Evolutionary conservation across 2,329 filamentous ascomycete species (phyloP).

Genomic region (Cladosporium colombiae): DNA sequence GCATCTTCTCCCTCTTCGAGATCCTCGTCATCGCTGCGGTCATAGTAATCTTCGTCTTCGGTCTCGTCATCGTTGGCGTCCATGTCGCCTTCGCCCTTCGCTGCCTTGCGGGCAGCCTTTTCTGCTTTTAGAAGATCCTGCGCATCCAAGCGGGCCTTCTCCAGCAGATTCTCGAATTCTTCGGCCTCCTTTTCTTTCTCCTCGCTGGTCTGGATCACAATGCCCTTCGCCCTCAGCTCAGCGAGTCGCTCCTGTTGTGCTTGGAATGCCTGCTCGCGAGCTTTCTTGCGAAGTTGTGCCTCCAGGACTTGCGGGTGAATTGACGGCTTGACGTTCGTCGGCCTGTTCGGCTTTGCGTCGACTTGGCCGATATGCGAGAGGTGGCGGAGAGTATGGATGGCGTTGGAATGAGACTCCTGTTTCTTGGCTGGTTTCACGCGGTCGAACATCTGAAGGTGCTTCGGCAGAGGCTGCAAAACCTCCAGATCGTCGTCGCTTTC

Average conservation of each 20-base stretch:
- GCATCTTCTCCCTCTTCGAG: slow-evolving; percentile 39
- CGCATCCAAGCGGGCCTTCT: slow-evolving; percentile 79
- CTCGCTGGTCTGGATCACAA: slow-evolving; percentile 80
- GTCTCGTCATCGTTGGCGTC: slow-evolving; percentile 58
- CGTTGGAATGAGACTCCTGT: slow-evolving; percentile 31
- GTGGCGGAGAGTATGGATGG: slow-evolving; percentile 38
- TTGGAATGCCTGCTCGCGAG: slow-evolving; percentile 74
- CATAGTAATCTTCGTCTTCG: slow-evolving; percentile 52
- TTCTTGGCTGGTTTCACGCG: slow-evolving; percentile 38
- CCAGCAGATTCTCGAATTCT: slow-evolving; percentile 83
- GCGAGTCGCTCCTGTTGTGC: slow-evolving; percentile 78
- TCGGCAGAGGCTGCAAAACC: slow-evolving; percentile 51
- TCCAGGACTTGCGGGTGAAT: slow-evolving; percentile 74
- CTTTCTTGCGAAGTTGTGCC: slow-evolving; percentile 66
- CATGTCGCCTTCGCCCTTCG: slow-evolving; percentile 47
- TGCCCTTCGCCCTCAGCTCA: slow-evolving; percentile 74
- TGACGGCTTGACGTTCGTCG: slow-evolving; percentile 59
- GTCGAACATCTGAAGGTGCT: slow-evolving; percentile 36
- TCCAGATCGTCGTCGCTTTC: slow-evolving; percentile 59
- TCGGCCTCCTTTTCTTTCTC: slow-evolving; percentile 81
- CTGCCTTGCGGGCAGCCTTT: slow-evolving; percentile 69
- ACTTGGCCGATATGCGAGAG: slow-evolving; percentile 36
- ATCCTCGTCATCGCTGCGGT: slow-evolving; percentile 42
- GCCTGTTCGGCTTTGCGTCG: slow-evolving; percentile 55
- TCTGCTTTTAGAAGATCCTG: slow-evolving; percentile 77